Percentiles rank a stretch among this genome's conserved stretches.
phyloP scores from a whole-genome alignment of 2,329 filamentous ascomycete species.

The Metarhizium album region DNA sequence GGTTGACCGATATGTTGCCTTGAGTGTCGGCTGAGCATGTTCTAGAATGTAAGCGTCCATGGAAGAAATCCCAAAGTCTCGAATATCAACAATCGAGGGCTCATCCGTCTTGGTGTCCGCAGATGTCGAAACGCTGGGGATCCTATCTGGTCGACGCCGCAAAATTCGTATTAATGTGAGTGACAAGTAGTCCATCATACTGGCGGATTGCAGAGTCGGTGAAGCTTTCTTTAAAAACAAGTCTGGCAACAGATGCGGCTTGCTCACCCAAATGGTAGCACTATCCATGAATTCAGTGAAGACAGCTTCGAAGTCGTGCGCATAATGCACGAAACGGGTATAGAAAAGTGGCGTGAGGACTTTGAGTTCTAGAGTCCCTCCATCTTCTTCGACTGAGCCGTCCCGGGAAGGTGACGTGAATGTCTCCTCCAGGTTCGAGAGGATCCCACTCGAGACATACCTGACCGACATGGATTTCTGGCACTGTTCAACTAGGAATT shows the following conservation, averaged over 20 bases:
- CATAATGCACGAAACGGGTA: conserved; percentile 52
- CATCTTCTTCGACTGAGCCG: conserved; percentile 4
- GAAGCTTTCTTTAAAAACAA: conserved; percentile 30
- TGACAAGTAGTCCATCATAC: conserved; percentile 25
- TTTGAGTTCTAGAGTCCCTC: conserved; percentile 39
- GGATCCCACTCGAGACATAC: conserved; percentile 42
- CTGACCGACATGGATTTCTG: conserved; percentile 34
- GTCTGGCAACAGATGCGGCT: conserved; percentile 38
- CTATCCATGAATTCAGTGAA: conserved; percentile 50
- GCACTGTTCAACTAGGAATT: conserved; percentile 36
- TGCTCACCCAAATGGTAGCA: conserved; percentile 46
- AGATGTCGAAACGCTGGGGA: conserved; percentile 31
- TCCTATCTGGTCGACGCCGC: conserved; percentile 29
- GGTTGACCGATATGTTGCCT: conserved; percentile 24
- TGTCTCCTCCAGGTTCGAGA: conserved; percentile 24
- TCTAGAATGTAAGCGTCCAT: conserved; percentile 39
- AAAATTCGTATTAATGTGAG: conserved; percentile 35
- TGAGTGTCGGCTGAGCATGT: conserved; percentile 17
- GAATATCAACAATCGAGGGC: conserved; percentile 26
- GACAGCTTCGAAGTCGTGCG: conserved; percentile 50
- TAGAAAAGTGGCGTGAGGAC: conserved; percentile 58
- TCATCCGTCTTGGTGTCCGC: conserved; percentile 12
- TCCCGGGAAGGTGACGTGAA: conserved; percentile 24
- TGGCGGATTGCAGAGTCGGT: conserved; percentile 23
- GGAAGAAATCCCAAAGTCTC: conserved; percentile 35